Percentiles rank a stretch among this genome's conserved stretches.
phyloP scores from a whole-genome alignment of 352 stramenopile species.

The Phytopythium helicoides region DNA sequence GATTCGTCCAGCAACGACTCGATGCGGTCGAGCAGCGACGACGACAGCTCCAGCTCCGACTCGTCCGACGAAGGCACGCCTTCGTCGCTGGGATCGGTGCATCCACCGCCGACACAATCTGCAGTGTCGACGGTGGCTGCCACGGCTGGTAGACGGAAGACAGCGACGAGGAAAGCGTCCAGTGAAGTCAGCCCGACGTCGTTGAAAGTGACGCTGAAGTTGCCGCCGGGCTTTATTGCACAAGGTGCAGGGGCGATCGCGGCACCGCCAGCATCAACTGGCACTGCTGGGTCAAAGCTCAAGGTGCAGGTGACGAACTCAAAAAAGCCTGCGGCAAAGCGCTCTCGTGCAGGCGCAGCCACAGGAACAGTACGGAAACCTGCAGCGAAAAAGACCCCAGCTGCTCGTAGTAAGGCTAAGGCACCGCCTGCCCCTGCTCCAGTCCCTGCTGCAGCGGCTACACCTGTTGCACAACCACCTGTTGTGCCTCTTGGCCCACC shows the following conservation, averaged over 20 bases:
- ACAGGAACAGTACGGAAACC: conserved; percentile 15
- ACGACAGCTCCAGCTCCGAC: conserved; percentile 48
- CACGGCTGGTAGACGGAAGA: conserved; percentile 12
- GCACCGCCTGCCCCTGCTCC: conserved; percentile 4
- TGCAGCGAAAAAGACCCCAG: not conserved
- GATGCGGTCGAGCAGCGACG: conserved; percentile 26
- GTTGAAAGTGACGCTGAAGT: conserved; percentile 57
- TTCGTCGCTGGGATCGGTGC: conserved; percentile 23
- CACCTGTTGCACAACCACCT: not conserved
- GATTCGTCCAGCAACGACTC: conserved; percentile 50
- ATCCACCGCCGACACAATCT: conserved; percentile 11
- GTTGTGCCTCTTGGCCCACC: conserved; percentile 10
- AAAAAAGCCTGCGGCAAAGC: conserved; percentile 27
- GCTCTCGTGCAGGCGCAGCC: conserved; percentile 18
- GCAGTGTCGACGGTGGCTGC: conserved; percentile 14
- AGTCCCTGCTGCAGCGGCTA: not conserved
- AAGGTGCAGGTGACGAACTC: conserved; percentile 48
- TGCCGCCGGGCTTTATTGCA: conserved; percentile 47
- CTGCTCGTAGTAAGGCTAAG: conserved; percentile 9
- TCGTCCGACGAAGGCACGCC: conserved; percentile 43
- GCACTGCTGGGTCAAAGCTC: conserved; percentile 21
- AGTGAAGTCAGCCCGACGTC: conserved; percentile 28
- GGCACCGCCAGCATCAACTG: not conserved
- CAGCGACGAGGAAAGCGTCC: conserved; percentile 7
- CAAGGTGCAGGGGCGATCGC: conserved; percentile 14